These are phyloP conservation scores for Moesziomyces antarcticus DNA, from an alignment of 1,284 basidiomycete genomes.

Conservation along the genomic window DNA sequence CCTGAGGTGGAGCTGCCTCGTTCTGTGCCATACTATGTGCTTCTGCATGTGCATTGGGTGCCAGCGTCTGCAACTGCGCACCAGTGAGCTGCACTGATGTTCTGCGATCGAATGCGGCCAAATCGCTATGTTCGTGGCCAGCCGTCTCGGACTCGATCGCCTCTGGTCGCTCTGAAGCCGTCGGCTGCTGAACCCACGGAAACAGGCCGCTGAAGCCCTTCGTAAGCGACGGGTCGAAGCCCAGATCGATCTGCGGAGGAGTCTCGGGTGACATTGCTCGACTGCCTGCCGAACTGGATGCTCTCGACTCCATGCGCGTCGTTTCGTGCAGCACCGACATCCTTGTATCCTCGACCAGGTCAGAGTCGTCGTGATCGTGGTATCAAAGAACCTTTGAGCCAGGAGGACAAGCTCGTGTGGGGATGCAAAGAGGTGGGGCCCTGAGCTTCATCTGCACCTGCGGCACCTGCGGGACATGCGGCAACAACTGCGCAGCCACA, in stretches of 20 bases:
- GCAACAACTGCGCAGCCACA: too few relatives aligned
- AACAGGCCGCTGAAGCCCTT: slow-evolving; percentile 21
- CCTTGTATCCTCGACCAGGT: background rate
- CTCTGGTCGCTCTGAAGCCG: background rate
- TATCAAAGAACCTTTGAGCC: background rate
- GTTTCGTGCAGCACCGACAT: background rate
- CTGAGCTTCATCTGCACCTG: too few relatives aligned
- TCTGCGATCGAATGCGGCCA: background rate
- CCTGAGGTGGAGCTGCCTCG: background rate
- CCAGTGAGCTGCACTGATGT: background rate
- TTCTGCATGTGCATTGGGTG: too few relatives aligned
- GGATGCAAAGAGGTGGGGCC: too few relatives aligned
- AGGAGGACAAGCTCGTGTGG: too few relatives aligned
- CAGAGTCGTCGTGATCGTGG: background rate
- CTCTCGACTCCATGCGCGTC: background rate
- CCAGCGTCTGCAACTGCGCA: background rate
- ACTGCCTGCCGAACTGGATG: background rate
- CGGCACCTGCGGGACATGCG: too few relatives aligned
- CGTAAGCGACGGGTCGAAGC: background rate
- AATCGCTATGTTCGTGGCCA: background rate
- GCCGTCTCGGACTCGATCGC: background rate
- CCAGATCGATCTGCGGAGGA: slow-evolving; percentile 17
- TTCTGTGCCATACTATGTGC: background rate
- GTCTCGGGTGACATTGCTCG: slow-evolving; percentile 3
- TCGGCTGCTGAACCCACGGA: slow-evolving; percentile 26